Conservation (phyloP, 2,329 filamentous ascomycete genomes). For the Fusarium coicis region DNA sequence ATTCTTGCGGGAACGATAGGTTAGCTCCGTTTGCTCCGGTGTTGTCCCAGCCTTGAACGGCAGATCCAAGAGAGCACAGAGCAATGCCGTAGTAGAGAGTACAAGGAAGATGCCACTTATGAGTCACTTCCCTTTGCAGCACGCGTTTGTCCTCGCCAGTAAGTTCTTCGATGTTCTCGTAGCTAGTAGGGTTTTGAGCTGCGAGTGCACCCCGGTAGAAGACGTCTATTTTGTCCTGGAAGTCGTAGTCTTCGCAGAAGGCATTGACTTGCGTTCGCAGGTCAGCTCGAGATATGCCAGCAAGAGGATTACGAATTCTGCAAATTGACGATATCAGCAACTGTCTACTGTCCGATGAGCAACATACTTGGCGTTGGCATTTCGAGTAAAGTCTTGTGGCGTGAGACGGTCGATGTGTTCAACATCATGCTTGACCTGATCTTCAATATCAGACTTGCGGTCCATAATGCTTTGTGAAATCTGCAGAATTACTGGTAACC, state of each 20-base stretch:
- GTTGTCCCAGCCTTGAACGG: conserved; percentile 57
- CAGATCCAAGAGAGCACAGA: conserved; percentile 46
- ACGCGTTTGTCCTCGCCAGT: conserved; percentile 39
- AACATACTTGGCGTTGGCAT: conserved; percentile 48
- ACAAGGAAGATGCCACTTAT: conserved; percentile 45
- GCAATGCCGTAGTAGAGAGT: conserved; percentile 45
- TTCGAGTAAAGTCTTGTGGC: conserved; percentile 41
- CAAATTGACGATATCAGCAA: neutral
- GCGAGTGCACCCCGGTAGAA: conserved; percentile 46
- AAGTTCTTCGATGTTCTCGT: conserved; percentile 38
- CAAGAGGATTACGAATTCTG: conserved; percentile 45
- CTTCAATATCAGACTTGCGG: conserved; percentile 35
- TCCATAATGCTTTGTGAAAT: neutral
- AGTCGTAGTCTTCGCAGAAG: conserved; percentile 44
- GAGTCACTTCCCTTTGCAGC: conserved; percentile 41
- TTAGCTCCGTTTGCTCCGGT: conserved; percentile 55
- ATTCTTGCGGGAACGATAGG: conserved; percentile 51
- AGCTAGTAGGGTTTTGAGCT: conserved; percentile 40
- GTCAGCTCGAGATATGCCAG: conserved; percentile 38
- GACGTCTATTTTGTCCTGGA: conserved; percentile 40
- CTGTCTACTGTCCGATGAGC: fast-evolving
- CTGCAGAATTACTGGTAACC: neutral
- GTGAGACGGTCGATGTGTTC: conserved; percentile 31
- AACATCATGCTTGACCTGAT: conserved; percentile 24
- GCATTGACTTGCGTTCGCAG: conserved; percentile 35